Percentiles rank a stretch among this genome's conserved stretches.
Evolutionary conservation across 2,329 filamentous ascomycete genomes (phyloP).

Genomic region (Pseudogymnoascus sp.): DNA sequence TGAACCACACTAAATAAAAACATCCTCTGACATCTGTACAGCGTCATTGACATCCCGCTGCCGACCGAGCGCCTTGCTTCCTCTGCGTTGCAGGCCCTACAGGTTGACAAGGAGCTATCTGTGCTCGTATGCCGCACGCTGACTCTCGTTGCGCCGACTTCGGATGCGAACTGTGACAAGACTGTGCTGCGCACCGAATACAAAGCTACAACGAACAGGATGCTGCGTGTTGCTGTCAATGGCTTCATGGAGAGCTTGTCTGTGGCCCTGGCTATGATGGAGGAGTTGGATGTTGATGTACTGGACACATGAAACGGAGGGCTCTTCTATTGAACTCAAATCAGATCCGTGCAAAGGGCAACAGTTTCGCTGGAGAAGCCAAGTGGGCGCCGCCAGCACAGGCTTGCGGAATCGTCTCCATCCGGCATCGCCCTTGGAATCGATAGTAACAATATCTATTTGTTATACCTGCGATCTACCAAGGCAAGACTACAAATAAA

Average conservation of each 20-base stretch:
- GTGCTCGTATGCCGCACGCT: slow-evolving; percentile 71
- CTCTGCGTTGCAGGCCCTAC: slow-evolving; percentile 67
- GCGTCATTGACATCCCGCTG: slow-evolving; percentile 51
- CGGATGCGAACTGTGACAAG: slow-evolving; percentile 31
- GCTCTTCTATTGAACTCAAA: background rate
- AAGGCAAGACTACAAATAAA: background rate
- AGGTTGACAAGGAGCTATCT: slow-evolving; percentile 86
- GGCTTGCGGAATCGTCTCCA: background rate
- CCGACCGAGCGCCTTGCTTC: slow-evolving; percentile 72
- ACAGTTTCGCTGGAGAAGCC: background rate
- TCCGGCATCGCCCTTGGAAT: background rate
- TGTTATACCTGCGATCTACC: background rate
- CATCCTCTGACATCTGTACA: slow-evolving; percentile 15
- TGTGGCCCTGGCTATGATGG: slow-evolving; percentile 83
- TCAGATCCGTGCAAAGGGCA: background rate
- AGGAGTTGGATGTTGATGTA: slow-evolving; percentile 81
- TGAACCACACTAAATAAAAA: background rate
- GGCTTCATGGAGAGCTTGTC: slow-evolving; percentile 88
- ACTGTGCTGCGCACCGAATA: slow-evolving; percentile 69
- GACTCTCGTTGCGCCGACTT: slow-evolving; percentile 41
- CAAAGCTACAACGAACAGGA: slow-evolving; percentile 84
- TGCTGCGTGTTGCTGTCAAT: slow-evolving; percentile 93
- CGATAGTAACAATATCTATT: background rate
- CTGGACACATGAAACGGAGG: slow-evolving; percentile 38
- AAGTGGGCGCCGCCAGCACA: background rate